Conservation (phyloP, 148 eudicot species). For the Rhododendron ovatum region DNA sequence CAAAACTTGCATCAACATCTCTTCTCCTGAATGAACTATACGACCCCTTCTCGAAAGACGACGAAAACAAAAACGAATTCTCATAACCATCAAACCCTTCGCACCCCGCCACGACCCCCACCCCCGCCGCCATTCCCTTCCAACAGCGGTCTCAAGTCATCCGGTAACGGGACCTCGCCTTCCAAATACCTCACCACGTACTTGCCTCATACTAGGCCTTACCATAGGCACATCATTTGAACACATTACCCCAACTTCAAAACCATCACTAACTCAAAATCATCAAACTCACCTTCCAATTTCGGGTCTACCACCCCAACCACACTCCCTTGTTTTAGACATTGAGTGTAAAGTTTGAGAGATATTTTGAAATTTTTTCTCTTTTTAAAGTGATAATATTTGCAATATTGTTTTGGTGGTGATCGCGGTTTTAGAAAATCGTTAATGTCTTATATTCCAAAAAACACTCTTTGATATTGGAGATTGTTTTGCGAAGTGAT, state of each 20-base stretch:
- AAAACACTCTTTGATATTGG: no score
- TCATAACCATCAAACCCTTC: not conserved
- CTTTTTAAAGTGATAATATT: no score
- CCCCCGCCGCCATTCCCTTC: no score
- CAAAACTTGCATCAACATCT: slow-evolving; percentile 7
- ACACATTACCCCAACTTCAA: slow-evolving; percentile 40
- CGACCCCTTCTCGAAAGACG: not conserved
- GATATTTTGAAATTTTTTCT: no score
- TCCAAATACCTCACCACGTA: slow-evolving; percentile 26
- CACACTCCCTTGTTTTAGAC: slow-evolving; percentile 17
- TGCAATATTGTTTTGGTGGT: no score
- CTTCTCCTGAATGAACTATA: not conserved
- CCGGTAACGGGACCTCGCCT: slow-evolving; percentile 3
- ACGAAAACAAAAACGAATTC: not conserved
- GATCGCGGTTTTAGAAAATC: no score
- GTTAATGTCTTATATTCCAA: no score
- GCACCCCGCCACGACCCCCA: no score
- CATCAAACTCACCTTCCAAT: slow-evolving; percentile 20
- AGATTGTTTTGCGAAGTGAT: no score
- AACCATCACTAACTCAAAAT: slow-evolving; percentile 27
- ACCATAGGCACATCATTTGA: slow-evolving; percentile 18
- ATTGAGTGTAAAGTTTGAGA: no score
- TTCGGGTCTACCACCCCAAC: slow-evolving; percentile 29
- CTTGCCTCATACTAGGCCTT: slow-evolving; percentile 41
- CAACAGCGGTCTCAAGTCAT: not conserved